These are phyloP conservation scores for Kwoniella newhampshirensis DNA, from an alignment of 768 basidiomycete species.

Conservation along the genomic window DNA sequence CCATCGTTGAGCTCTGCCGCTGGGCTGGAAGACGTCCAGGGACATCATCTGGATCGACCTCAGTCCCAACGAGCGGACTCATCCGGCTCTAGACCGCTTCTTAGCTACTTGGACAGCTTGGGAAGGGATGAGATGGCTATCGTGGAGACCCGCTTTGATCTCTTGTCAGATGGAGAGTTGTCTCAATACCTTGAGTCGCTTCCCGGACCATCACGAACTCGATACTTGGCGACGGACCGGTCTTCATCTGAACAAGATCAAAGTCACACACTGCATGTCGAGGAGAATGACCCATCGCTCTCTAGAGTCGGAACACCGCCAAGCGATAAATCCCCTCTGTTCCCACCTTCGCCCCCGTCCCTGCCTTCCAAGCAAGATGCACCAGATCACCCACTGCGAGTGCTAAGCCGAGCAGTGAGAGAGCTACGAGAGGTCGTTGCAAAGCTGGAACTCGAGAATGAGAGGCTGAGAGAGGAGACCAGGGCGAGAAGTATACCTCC, in stretches of 20 bases:
- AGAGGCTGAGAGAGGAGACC: conserved; percentile 17
- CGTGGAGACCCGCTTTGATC: conserved; percentile 32
- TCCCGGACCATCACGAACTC: background rate
- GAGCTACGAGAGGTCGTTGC: conserved; percentile 33
- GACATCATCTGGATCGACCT: background rate
- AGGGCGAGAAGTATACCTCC: background rate
- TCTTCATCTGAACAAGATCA: too few species aligned
- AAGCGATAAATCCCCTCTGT: conserved; percentile 27
- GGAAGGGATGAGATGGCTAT: conserved; percentile 33
- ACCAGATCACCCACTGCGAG: conserved; percentile 38
- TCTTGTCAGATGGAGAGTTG: conserved; percentile 37
- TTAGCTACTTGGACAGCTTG: conserved; percentile 21
- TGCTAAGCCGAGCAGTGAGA: conserved; percentile 32
- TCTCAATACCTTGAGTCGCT: conserved; percentile 1
- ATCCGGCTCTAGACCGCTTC: background rate
- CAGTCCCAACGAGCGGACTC: conserved; percentile 9
- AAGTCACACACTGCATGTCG: too few species aligned
- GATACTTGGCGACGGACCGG: too few species aligned
- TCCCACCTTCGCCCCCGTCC: conserved; percentile 40
- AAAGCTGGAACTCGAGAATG: conserved; percentile 38
- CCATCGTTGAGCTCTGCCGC: conserved; percentile 1
- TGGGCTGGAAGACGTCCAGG: conserved; percentile 5
- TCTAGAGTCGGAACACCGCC: background rate
- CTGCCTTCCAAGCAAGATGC: background rate
- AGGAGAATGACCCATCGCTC: background rate